Evolutionary conservation across 164 flowering plant species (phyloP).

Genomic region (Kingdonia uniflora): DNA sequence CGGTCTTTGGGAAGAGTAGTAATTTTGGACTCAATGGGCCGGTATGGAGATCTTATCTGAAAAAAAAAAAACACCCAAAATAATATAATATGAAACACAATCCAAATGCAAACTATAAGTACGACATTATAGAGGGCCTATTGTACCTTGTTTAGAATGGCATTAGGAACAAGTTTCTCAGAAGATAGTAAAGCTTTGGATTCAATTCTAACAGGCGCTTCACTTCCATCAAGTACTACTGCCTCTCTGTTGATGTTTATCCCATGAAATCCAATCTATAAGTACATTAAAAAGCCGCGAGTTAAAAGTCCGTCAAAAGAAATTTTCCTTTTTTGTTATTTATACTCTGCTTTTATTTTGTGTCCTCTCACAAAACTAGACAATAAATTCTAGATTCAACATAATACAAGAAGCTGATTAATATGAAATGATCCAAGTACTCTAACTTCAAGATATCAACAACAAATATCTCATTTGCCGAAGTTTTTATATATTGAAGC

Average conservation of each 20-base stretch:
- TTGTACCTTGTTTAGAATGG: constrained; percentile 67
- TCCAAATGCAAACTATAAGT: too few species aligned
- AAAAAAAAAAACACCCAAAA: constrained; percentile 11
- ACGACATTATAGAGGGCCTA: neutral
- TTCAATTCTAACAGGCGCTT: constrained; percentile 76
- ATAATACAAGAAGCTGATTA: too few species aligned
- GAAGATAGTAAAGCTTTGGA: constrained; percentile 58
- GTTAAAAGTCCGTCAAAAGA: neutral
- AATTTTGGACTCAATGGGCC: constrained; percentile 62
- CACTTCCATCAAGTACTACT: constrained; percentile 86
- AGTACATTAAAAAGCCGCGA: constrained; percentile 3
- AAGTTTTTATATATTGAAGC: too few species aligned
- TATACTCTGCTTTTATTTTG: too few species aligned
- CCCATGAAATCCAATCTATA: constrained; percentile 83
- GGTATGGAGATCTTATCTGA: constrained; percentile 73
- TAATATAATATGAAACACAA: neutral
- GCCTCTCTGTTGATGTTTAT: constrained; percentile 52
- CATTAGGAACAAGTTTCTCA: constrained; percentile 74
- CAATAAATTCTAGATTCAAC: too few species aligned
- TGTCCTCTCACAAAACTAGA: neutral
- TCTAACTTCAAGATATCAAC: too few species aligned
- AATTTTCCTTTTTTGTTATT: too few species aligned
- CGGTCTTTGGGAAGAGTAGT: constrained; percentile 54
- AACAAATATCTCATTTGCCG: too few species aligned
- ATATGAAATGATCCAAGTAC: too few species aligned